phyloP scores from a whole-genome alignment of 2,329 filamentous ascomycete genomes.

The Xylariaceae sp. region DNA sequence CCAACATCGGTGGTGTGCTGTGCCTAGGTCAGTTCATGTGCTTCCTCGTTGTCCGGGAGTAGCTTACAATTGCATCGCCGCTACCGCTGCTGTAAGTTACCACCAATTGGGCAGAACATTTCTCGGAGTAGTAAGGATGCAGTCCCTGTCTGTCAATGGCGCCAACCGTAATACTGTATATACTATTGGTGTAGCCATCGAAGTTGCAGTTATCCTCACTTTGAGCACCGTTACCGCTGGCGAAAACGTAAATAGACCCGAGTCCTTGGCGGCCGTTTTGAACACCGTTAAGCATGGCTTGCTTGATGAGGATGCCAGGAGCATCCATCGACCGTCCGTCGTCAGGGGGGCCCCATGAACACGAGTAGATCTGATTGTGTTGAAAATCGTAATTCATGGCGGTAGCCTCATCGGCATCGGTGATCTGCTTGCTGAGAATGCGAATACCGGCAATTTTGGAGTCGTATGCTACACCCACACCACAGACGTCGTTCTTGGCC shows the following conservation, averaged over 20 bases:
- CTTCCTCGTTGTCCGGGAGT: background rate
- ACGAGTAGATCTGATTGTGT: constrained; percentile 94
- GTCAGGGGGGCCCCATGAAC: constrained; percentile 95
- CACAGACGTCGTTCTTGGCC: constrained; percentile 86
- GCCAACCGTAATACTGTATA: constrained; percentile 96
- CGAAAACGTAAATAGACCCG: constrained; percentile 94
- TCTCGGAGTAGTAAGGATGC: constrained; percentile 96
- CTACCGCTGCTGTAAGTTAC: constrained; percentile 95
- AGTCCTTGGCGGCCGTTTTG: constrained; percentile 79
- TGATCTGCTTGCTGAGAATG: constrained; percentile 85
- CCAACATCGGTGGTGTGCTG: constrained; percentile 94
- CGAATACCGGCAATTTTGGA: constrained; percentile 85
- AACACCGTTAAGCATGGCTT: constrained; percentile 86
- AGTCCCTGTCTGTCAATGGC: constrained; percentile 79
- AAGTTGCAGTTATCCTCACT: constrained; percentile 97
- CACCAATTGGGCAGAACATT: constrained; percentile 89
- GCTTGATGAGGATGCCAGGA: constrained; percentile 79
- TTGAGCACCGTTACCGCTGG: constrained; percentile 85
- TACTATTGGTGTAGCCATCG: constrained; percentile 98
- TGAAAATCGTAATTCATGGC: constrained; percentile 91
- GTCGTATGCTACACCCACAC: constrained; percentile 92
- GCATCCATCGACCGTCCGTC: constrained; percentile 92
- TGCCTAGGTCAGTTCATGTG: constrained; percentile 2
- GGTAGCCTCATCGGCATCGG: constrained; percentile 84
- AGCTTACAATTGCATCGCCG: constrained; percentile 69